These are phyloP conservation scores for Lecanicillium sp. DNA, from an alignment of 2,329 filamentous ascomycete species.

Conservation along the genomic window DNA sequence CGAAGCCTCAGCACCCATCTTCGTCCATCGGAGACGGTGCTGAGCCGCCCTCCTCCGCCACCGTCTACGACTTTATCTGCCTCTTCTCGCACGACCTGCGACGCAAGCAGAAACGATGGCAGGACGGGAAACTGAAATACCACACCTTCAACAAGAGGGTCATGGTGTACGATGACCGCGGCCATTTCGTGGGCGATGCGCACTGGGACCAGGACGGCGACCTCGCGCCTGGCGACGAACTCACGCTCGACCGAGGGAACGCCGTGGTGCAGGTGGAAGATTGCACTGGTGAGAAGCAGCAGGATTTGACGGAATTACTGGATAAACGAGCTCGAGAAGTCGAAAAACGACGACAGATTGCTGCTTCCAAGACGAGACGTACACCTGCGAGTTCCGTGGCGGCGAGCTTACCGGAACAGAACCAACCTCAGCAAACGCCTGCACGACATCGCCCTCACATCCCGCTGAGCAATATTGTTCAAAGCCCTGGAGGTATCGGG, in stretches of 20 bases:
- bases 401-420: conserved; percentile 13
- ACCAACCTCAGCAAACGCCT: conserved; percentile 19
- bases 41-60: conserved; percentile 53
- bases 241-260: conserved; percentile 67
- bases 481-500: conserved; percentile 21
- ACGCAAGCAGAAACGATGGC: conserved; percentile 87
- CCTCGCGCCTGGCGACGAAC: conserved; percentile 75
- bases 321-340: conserved; percentile 59
- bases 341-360: conserved; percentile 37
- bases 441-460: conserved; percentile 31
- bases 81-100: conserved; percentile 81
- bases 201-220: conserved; percentile 66
- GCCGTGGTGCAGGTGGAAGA: conserved; percentile 77
- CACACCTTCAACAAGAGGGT: conserved; percentile 87
- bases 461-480: conserved; percentile 32
- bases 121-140: conserved; percentile 81
- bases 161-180: conserved; percentile 80
- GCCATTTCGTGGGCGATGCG: conserved; percentile 75
- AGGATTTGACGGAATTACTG: conserved; percentile 69
- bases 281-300: conserved; percentile 61
- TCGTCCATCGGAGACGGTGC: conserved; percentile 1
- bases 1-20: conserved; percentile 3
- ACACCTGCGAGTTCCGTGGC: conserved; percentile 5
- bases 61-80: conserved; percentile 75
- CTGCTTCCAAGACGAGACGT: conserved; percentile 27